Conservation (phyloP, 345 rosid species). For the Cardamine chenopodiifolia region DNA sequence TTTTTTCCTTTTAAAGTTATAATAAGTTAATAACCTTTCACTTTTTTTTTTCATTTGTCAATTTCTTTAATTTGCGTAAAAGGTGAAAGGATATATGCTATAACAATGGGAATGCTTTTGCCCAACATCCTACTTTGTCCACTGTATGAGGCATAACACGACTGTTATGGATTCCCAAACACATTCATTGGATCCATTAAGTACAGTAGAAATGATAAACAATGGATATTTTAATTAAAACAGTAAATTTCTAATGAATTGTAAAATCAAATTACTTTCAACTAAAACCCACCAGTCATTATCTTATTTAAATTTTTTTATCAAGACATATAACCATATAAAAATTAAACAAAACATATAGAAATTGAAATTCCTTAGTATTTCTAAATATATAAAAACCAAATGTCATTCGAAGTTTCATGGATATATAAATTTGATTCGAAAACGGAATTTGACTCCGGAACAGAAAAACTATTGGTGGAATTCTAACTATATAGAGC, state of each 20-base stretch:
- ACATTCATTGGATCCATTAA: conserved; percentile 40
- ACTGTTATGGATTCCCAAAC: conserved; percentile 44
- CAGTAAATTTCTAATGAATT: neutral
- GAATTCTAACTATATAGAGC: neutral
- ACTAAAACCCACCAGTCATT: too few species aligned
- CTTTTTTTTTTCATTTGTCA: conserved; percentile 12
- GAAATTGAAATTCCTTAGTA: neutral
- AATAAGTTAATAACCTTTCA: conserved; percentile 35
- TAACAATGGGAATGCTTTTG: conserved; percentile 39
- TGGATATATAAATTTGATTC: neutral
- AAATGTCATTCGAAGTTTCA: conserved; percentile 12
- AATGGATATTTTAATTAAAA: neutral
- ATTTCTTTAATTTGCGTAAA: conserved; percentile 34
- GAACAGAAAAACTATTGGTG: neutral
- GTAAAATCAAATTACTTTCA: neutral
- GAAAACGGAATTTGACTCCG: conserved; percentile 12
- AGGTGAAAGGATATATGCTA: conserved; percentile 43
- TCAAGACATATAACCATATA: neutral
- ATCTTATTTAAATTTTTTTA: neutral
- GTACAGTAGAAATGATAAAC: neutral
- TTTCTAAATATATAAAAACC: neutral
- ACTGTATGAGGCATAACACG: conserved; percentile 40
- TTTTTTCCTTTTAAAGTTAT: conserved; percentile 27
- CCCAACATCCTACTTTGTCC: conserved; percentile 34
- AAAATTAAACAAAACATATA: neutral